Percentiles rank a stretch among this genome's conserved stretches.
These are phyloP conservation scores for Wickerhamiella brachini DNA, from an alignment of 805 yeast species.

Conservation along the genomic window DNA sequence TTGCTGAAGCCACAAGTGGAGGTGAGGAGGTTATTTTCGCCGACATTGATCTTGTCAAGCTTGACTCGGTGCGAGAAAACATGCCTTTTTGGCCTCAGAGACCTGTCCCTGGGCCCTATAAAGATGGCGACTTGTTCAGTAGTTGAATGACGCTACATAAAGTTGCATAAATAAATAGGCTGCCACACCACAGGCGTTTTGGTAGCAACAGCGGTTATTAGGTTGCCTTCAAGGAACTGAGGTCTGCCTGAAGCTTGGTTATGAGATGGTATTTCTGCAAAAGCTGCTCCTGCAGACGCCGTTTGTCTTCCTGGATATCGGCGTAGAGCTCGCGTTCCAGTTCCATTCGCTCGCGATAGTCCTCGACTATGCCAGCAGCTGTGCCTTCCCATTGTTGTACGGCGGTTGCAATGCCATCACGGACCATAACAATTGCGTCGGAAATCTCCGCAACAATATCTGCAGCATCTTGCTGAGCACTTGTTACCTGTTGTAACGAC, in stretches of 20 bases:
- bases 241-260: neutral
- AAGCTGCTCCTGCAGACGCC: constrained; percentile 7
- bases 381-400: constrained; percentile 5
- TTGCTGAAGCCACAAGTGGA: constrained; percentile 69
- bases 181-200: too few species aligned
- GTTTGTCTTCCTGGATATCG: constrained; percentile 7
- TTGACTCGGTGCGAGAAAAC: constrained; percentile 44
- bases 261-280: neutral
- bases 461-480: constrained; percentile 14
- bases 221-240: too few species aligned
- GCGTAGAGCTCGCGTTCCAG: constrained; percentile 6
- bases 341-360: constrained; percentile 8
- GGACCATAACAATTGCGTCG: constrained; percentile 7
- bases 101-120: neutral
- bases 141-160: too few species aligned
- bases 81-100: constrained; percentile 62
- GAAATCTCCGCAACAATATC: constrained; percentile 10
- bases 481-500: constrained; percentile 11
- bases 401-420: constrained; percentile 7
- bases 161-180: neutral
- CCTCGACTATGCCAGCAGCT: constrained; percentile 4
- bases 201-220: too few species aligned
- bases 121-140: neutral
- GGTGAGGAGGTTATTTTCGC: constrained; percentile 68
- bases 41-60: constrained; percentile 47